Percentiles rank a stretch among this genome's conserved stretches.
phyloP scores from a whole-genome alignment of 2,329 filamentous ascomycete species.

The Hypoxylon sp. region DNA sequence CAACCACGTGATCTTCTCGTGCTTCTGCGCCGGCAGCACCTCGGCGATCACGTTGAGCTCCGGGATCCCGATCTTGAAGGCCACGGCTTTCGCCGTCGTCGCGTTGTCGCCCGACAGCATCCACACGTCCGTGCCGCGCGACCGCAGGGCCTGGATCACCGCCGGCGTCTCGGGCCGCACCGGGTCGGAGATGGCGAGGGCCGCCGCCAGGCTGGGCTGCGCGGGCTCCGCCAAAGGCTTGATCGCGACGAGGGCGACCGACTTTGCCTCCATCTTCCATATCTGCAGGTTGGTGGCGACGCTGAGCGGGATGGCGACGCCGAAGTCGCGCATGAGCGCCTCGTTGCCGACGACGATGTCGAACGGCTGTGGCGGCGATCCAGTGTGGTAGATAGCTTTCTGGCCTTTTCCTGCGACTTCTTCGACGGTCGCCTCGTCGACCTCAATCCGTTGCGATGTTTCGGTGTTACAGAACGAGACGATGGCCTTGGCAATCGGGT shows the following conservation, averaged over 20 bases:
- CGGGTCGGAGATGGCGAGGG: constrained; percentile 81
- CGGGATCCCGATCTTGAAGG: constrained; percentile 76
- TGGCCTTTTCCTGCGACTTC: constrained; percentile 78
- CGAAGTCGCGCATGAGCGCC: constrained; percentile 64
- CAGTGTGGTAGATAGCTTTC: constrained; percentile 58
- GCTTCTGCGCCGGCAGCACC: constrained; percentile 85
- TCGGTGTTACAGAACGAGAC: constrained; percentile 64
- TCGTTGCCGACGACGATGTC: constrained; percentile 77
- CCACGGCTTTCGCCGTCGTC: constrained; percentile 84
- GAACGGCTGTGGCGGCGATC: constrained; percentile 46
- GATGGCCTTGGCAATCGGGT: constrained; percentile 77
- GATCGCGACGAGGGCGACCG: constrained; percentile 66
- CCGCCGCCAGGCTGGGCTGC: constrained; percentile 63
- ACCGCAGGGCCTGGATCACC: constrained; percentile 70
- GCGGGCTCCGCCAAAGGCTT: constrained; percentile 34
- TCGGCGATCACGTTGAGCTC: constrained; percentile 80
- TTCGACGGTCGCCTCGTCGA: constrained; percentile 55
- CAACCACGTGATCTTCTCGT: constrained; percentile 71
- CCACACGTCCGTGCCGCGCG: constrained; percentile 77
- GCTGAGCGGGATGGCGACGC: constrained; percentile 49
- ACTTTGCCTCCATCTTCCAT: constrained; percentile 72
- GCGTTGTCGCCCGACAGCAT: constrained; percentile 93
- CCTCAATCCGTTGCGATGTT: constrained; percentile 42
- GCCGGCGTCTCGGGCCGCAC: constrained; percentile 75
- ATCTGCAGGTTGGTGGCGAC: constrained; percentile 52